Base-by-base conservation (phyloP, 2,329 filamentous ascomycete species). In the Colletotrichum chlorophyti region DNA sequence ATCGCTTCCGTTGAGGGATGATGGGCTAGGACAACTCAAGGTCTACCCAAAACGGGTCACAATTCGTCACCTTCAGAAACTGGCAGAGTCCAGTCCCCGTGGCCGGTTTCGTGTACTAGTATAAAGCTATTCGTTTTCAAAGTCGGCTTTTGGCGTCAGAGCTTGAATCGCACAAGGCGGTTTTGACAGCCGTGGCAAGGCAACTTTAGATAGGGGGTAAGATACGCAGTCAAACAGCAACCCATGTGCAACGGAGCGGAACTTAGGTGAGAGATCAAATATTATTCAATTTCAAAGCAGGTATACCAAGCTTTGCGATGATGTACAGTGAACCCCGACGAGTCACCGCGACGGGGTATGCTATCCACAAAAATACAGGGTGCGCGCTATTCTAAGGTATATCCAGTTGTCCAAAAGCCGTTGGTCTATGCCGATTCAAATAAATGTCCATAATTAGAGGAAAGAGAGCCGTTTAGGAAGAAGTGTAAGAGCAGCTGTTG, bases 401-500 rank as follows among this genome's bases (percentile, higher is more conserved):
- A 55, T 49, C 42, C 31, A 27, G 49, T 53, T 4, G 14, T 29
- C 49, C 19, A 12, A 19, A 40, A 38, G 55, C 31, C 37, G n/a
- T 38, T 17, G 14, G 19, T 51, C 38, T 1, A 21, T 38, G 12
- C 42, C 38, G 21, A 32, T 24, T 15, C 21, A 23, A 43, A 19
- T 32, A 27, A 29, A 5, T 15, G 9, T 26, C 26, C 26, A 4
- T 15, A 15, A 12, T 12, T 9, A n/a, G 2, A 6, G 6, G 19
- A 4, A 31, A 23, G 6, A 7, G 4, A n/a, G 15, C n/a, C 10
- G 15, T 55, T 49, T n/a, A n/a, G n/a, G n/a, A 59, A 4, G 4
- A 17, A 14, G 68, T 68, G 68, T 79, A 79, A 12, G 53, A 6
- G 66, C 77, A 79, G 64, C 69, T 68, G 61, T 72, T 66, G 32